These are phyloP conservation scores for Albifimbria verrucaria DNA, from an alignment of 2,329 filamentous ascomycete species.

Conservation along the genomic window DNA sequence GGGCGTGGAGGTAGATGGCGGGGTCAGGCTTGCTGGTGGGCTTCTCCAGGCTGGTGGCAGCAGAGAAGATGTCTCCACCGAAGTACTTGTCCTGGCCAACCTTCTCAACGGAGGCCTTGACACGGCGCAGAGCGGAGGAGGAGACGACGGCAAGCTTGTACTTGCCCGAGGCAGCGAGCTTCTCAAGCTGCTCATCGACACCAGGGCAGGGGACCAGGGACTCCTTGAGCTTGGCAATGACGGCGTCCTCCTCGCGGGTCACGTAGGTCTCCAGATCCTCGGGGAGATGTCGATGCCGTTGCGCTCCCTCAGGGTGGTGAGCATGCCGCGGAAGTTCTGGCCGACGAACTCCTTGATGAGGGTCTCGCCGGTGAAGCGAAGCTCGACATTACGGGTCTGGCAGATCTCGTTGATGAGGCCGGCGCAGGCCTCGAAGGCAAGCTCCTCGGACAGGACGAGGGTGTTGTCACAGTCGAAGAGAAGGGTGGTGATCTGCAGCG, in stretches of 20 bases:
- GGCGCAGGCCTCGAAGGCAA: conserved; percentile 89
- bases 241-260: conserved; percentile 72
- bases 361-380: conserved; percentile 72
- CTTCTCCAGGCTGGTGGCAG: conserved; percentile 70
- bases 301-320: conserved; percentile 70
- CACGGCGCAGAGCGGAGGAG: conserved; percentile 73
- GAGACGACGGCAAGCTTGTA: conserved; percentile 79
- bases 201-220: conserved; percentile 66
- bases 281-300: conserved; percentile 67
- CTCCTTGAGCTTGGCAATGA: conserved; percentile 74
- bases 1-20: conserved; percentile 78
- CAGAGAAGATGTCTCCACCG: conserved; percentile 72
- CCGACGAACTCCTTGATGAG: conserved; percentile 87
- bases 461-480: conserved; percentile 87
- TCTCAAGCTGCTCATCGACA: conserved; percentile 64
- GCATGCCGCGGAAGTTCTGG: conserved; percentile 93
- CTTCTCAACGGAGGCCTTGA: conserved; percentile 75
- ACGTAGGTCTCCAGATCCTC: conserved; percentile 75
- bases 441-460: conserved; percentile 84
- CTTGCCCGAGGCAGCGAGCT: conserved; percentile 56
- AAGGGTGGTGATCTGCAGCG: conserved; percentile 57
- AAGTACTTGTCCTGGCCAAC: conserved; percentile 80
- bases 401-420: conserved; percentile 86
- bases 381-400: conserved; percentile 56
- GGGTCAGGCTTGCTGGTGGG: conserved; percentile 93